Evolutionary conservation across 768 basidiomycete genomes (phyloP).

Genomic region (Lactarius tabidus): DNA sequence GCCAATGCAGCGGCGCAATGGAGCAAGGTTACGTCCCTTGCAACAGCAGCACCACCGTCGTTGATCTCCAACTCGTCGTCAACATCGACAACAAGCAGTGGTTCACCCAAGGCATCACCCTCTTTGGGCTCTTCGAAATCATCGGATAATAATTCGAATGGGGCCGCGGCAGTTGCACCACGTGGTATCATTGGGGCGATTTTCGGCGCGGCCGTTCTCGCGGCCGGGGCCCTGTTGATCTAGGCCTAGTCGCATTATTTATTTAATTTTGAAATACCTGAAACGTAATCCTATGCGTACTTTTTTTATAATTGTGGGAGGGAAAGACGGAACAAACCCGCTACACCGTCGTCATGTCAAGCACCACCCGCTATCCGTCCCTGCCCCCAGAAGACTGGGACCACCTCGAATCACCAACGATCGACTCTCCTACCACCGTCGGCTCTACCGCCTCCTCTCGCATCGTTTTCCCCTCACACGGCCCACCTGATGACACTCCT

Average conservation of each 20-base stretch:
- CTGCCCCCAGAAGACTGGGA: conserved; percentile 27
- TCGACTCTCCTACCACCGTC: conserved; percentile 1
- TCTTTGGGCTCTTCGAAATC: background rate
- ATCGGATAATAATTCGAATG: conserved; percentile 5
- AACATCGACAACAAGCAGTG: background rate
- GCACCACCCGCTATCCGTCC: conserved; percentile 17
- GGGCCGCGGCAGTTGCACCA: background rate
- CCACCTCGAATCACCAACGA: conserved; percentile 9
- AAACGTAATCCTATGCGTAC: background rate
- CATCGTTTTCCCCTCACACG: conserved; percentile 19
- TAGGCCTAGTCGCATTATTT: conserved; percentile 1
- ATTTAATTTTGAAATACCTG: background rate
- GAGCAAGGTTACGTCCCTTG: conserved; percentile 44
- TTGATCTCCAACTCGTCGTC: background rate
- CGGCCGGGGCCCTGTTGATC: background rate
- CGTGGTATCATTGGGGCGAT: conserved; percentile 1
- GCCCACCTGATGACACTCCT: background rate
- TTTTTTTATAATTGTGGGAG: background rate
- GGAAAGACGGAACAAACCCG: background rate
- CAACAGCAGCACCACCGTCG: conserved; percentile 39
- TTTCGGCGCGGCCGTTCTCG: conserved; percentile 11
- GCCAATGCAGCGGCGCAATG: conserved; percentile 48
- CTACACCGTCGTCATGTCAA: conserved; percentile 18
- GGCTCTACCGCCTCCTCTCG: conserved; percentile 3
- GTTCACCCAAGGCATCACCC: conserved; percentile 12